Evolutionary conservation across 176 grass and related monocot genomes (phyloP), one percentile per base, ranked within the genome.

Genomic region (Rhynchospora breviuscula): DNA sequence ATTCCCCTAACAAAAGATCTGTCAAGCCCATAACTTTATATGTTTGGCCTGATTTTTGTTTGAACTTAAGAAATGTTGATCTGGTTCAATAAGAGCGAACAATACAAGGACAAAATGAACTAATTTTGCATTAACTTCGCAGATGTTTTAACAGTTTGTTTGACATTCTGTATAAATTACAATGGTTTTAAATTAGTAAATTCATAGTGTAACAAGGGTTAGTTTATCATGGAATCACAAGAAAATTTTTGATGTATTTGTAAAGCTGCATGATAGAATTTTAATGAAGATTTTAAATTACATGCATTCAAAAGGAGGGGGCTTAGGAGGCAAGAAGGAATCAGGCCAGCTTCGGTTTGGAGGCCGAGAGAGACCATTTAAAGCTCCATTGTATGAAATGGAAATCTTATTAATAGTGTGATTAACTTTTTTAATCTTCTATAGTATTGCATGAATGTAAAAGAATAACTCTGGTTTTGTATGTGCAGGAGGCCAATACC

Each of bases 291-390:
- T n/a, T 87, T 48, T 10, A 1, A 52, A 66, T 85, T 31, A 1
- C 3, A 8, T 0, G 53, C 15, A 86, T 83, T 61, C 48, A 40
- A 79, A 80, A 98, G 95, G 95, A 85, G 92, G 92, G 25, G 95
- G 95, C 0, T 89, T 94, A 81, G 92, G 95, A 87, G 95, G 95
- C 29, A 93, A 88, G 89, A 98, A 98, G 87, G 95, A 98, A 91
- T 98, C 92, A 89, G 95, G 95, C 57, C 95, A 98, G 80, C 85
- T 98, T 87, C 90, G 95, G 15, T 98, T 98, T 19, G 95, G 95
- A 82, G 95, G 92, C 74, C 90, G 95, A 49, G 95, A 98, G 90
- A 94, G 95, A 84, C 92, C 95, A 87, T 98, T 98, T 80, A 90
- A 89, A 82, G 95, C 95, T 90, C 95, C 95, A 76, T 88, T 98